These are phyloP conservation scores for Tetragonia tetragonoides DNA, from an alignment of 148 eudicot genomes.

Conservation along the genomic window DNA sequence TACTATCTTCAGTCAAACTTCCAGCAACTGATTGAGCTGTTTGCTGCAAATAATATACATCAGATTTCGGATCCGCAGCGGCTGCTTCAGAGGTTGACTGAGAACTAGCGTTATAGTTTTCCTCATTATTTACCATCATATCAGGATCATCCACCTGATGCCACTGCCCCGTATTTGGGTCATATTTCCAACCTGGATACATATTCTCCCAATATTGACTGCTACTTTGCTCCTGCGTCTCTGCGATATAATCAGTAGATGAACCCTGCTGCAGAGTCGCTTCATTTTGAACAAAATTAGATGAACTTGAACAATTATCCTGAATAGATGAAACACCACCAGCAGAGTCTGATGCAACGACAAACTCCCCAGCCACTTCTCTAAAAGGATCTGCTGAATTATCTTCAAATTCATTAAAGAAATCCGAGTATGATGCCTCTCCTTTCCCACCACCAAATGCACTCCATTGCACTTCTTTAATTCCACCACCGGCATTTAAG, in stretches of 20 bases:
- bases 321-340: slow-evolving; percentile 28
- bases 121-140: slow-evolving; percentile 32
- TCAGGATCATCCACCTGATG: slow-evolving; percentile 53
- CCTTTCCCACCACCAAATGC: slow-evolving; percentile 35
- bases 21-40: slow-evolving; percentile 43
- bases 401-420: slow-evolving; percentile 50
- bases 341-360: slow-evolving; percentile 24
- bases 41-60: slow-evolving; percentile 52
- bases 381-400: slow-evolving; percentile 32
- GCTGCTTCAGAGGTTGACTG: slow-evolving; percentile 29
- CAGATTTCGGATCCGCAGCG: slow-evolving; percentile 32
- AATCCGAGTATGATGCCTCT: slow-evolving; percentile 37
- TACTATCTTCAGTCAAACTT: slow-evolving; percentile 32
- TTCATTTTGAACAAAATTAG: slow-evolving; percentile 28
- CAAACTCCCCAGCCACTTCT: slow-evolving; percentile 25
- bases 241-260: slow-evolving; percentile 25
- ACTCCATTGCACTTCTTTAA: slow-evolving; percentile 76
- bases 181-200: slow-evolving; percentile 87
- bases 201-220: slow-evolving; percentile 64
- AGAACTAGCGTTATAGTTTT: slow-evolving; percentile 18
- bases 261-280: slow-evolving; percentile 30
- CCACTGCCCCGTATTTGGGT: slow-evolving; percentile 73
- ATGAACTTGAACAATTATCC: slow-evolving; percentile 17
- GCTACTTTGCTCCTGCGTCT: slow-evolving; percentile 39
- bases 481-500: slow-evolving; percentile 36